These are phyloP conservation scores for Angomonas desouzai DNA, from an alignment of 208 protist species.

Conservation along the genomic window DNA sequence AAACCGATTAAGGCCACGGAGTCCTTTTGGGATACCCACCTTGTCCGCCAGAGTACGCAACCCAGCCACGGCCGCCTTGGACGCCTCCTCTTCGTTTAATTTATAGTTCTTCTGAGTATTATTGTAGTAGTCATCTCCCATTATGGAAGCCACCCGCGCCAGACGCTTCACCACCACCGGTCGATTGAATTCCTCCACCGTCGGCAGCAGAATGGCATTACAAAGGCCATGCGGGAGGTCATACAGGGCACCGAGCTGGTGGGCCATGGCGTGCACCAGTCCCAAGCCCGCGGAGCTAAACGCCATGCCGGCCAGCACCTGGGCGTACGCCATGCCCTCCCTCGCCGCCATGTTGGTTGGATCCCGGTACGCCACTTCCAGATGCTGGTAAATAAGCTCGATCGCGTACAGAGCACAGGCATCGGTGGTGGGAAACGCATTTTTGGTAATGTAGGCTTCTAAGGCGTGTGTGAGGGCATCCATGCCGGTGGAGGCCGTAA, in stretches of 20 bases:
- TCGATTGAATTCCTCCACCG: conserved; percentile 71
- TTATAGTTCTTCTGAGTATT: conserved; percentile 18
- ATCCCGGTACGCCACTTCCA: conserved; percentile 43
- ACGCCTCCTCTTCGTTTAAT: conserved; percentile 28
- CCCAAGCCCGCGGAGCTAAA: conserved; percentile 89
- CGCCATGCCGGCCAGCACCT: conserved; percentile 88
- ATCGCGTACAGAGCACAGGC: conserved; percentile 69
- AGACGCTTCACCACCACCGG: conserved; percentile 47
- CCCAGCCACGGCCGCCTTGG: conserved; percentile 45
- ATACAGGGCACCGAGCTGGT: conserved; percentile 84
- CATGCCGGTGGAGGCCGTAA: conserved; percentile 89
- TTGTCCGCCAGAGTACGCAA: conserved; percentile 40
- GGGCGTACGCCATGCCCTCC: conserved; percentile 81
- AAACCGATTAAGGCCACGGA: conserved; percentile 50
- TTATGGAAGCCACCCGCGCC: conserved; percentile 42
- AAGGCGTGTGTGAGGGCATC: conserved; percentile 89
- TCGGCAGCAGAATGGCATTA: conserved; percentile 85
- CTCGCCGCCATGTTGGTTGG: conserved; percentile 45
- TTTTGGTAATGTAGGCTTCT: conserved; percentile 74
- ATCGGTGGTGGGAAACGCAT: conserved; percentile 58
- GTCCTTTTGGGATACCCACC: conserved; percentile 59
- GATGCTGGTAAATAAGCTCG: conserved; percentile 61
- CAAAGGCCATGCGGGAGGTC: conserved; percentile 84
- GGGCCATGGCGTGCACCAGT: conserved; percentile 86
- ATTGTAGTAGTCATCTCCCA: conserved; percentile 38